Conservation (phyloP, 805 yeast genomes). For the Wickerhamomyces mucosus region DNA sequence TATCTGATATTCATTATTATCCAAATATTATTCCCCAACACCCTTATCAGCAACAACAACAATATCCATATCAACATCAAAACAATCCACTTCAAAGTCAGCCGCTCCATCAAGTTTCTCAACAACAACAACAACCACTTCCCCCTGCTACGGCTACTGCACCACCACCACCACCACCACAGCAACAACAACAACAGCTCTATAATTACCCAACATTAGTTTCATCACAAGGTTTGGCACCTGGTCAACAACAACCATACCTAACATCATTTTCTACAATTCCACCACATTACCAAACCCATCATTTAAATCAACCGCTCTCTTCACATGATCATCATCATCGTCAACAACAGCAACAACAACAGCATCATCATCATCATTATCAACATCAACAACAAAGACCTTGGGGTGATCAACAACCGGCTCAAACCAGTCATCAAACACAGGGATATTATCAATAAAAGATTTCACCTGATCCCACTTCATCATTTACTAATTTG, state of each 20-base stretch:
- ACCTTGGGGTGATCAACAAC: no score
- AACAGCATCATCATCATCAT: not conserved
- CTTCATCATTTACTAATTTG: no score
- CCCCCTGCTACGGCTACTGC: no score
- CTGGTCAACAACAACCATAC: not conserved
- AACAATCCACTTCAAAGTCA: not conserved
- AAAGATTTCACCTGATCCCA: no score
- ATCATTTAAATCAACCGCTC: not conserved
- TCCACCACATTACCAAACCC: conserved; percentile 1
- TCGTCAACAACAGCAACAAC: not conserved
- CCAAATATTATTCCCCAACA: not conserved
- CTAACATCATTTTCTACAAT: conserved; percentile 1
- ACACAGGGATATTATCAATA: no score
- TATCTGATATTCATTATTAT: not conserved
- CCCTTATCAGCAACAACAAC: conserved; percentile 3
- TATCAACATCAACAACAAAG: not conserved
- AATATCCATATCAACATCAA: conserved; percentile 1
- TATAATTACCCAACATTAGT: no score
- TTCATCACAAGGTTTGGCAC: no score
- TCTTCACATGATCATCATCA: no score
- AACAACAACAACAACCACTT: conserved; percentile 1
- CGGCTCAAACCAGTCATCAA: no score
- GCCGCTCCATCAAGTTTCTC: not conserved
- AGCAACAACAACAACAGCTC: conserved; percentile 1
- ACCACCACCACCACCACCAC: conserved; percentile 1